Evolutionary conservation across 1,284 basidiomycete genomes (phyloP).

Genomic region (Coriolopsis trogii): DNA sequence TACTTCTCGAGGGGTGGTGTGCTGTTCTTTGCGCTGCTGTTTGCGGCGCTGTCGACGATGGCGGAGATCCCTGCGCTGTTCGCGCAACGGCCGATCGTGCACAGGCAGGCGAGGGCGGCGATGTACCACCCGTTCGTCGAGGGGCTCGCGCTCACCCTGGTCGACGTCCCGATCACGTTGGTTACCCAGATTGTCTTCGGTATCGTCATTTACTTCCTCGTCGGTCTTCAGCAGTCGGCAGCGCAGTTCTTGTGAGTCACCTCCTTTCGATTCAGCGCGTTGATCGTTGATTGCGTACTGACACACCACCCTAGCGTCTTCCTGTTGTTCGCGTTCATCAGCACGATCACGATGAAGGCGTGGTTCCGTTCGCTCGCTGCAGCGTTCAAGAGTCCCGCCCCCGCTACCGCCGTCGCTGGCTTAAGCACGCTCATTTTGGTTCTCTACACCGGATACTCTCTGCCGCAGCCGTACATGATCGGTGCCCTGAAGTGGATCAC

Average conservation of each 20-base stretch:
- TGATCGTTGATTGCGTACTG: not conserved
- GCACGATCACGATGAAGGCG: constrained; percentile 61
- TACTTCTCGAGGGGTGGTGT: constrained; percentile 84
- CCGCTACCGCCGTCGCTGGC: constrained; percentile 64
- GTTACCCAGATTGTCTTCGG: constrained; percentile 51
- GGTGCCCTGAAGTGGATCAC: constrained; percentile 67
- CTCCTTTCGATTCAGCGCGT: not conserved
- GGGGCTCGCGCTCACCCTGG: constrained; percentile 68
- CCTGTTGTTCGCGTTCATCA: constrained; percentile 52
- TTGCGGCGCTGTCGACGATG: constrained; percentile 58
- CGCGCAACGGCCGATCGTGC: constrained; percentile 72
- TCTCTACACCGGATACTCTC: constrained; percentile 52
- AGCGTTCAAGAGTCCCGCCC: constrained; percentile 51
- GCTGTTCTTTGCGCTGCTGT: constrained; percentile 67
- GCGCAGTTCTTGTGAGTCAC: constrained; percentile 61
- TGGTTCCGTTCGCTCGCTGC: constrained; percentile 64
- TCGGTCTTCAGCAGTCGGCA: constrained; percentile 54
- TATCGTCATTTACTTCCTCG: constrained; percentile 69
- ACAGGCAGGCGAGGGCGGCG: constrained; percentile 58
- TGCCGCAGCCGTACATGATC: constrained; percentile 60
- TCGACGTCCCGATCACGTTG: constrained; percentile 70
- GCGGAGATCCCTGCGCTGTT: constrained; percentile 78
- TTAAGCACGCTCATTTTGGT: constrained; percentile 50
- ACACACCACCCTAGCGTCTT: constrained; percentile 44
- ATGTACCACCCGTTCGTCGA: constrained; percentile 72